These are phyloP conservation scores for Plasmodium ovale DNA, from an alignment of 169 alveolate genomes.

Conservation along the genomic window DNA sequence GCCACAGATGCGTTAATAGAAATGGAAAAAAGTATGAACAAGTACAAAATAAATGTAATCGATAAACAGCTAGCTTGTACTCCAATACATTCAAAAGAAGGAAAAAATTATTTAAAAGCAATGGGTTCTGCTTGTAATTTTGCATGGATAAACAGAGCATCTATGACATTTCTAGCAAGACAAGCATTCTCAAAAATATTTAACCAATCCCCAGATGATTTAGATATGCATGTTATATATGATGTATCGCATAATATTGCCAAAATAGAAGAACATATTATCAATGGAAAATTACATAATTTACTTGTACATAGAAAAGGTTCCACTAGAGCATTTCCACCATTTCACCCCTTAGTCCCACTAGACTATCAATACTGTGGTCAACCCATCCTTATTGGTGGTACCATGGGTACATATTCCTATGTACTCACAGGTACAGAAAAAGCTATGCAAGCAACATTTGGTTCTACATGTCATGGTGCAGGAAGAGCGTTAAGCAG, in stretches of 20 bases:
- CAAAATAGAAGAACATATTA: constrained; percentile 88
- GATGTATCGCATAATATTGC: constrained; percentile 94
- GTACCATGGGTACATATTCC: constrained; percentile 93
- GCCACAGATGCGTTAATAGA: constrained; percentile 91
- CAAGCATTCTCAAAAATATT: constrained; percentile 84
- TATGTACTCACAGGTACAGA: constrained; percentile 92
- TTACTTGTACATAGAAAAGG: constrained; percentile 92
- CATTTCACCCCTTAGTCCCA: constrained; percentile 92
- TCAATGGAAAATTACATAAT: constrained; percentile 84
- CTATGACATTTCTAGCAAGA: constrained; percentile 81
- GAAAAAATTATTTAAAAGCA: constrained; percentile 88
- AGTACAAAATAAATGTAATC: constrained; percentile 79
- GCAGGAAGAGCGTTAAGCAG: constrained; percentile 91
- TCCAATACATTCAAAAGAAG: constrained; percentile 86
- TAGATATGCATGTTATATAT: constrained; percentile 93
- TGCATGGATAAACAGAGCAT: constrained; percentile 93
- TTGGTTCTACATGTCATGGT: constrained; percentile 93
- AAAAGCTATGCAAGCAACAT: constrained; percentile 88
- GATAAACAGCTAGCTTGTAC: constrained; percentile 93
- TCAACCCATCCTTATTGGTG: constrained; percentile 93
- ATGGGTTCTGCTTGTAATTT: constrained; percentile 94
- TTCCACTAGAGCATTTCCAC: constrained; percentile 92
- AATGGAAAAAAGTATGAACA: constrained; percentile 86
- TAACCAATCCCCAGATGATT: constrained; percentile 89
- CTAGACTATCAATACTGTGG: constrained; percentile 89